Evolutionary conservation across 1,284 basidiomycete genomes (phyloP).

Genomic region (Fomitopsis palustris): DNA sequence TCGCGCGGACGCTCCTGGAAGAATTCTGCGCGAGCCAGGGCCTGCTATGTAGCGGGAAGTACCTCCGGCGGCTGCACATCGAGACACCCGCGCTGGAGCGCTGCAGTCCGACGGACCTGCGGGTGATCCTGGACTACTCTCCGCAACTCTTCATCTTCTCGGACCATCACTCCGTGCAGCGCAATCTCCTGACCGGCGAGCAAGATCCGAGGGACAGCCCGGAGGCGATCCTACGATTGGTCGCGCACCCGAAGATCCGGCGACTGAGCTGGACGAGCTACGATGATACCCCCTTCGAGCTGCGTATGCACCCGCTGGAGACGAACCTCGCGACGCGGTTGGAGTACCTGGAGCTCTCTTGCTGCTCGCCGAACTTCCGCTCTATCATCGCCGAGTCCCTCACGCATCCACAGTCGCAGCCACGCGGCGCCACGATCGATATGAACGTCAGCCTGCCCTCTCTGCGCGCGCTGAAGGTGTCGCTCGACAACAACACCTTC

Average conservation of each 20-base stretch:
- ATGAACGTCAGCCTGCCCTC: constrained; percentile 44
- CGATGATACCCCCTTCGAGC: constrained; percentile 57
- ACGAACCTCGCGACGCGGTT: constrained; percentile 44
- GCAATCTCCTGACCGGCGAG: constrained; percentile 41
- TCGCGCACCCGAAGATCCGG: constrained; percentile 54
- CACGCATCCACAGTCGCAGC: constrained; percentile 17
- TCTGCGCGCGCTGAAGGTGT: constrained; percentile 62
- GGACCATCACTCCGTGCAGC: constrained; percentile 60
- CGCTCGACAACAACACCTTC: constrained; percentile 68
- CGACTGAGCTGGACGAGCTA: constrained; percentile 69
- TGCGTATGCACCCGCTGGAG: constrained; percentile 51
- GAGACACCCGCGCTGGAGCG: constrained; percentile 64
- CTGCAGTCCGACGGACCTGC: constrained; percentile 61
- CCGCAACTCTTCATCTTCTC: constrained; percentile 56
- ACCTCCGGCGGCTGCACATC: constrained; percentile 62
- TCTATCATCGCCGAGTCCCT: constrained; percentile 22
- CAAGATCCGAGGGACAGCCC: constrained; percentile 45
- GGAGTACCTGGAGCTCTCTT: constrained; percentile 57
- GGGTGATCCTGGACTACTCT: constrained; percentile 61
- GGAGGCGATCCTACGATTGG: constrained; percentile 51
- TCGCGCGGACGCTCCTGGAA: constrained; percentile 52
- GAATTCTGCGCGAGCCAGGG: constrained; percentile 32
- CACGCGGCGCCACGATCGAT: constrained; percentile 16
- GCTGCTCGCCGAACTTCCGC: constrained; percentile 29
- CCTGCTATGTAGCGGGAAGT: constrained; percentile 42